Percentiles rank a stretch among this genome's conserved stretches.
Evolutionary conservation across 1,284 basidiomycete genomes (phyloP).

Genomic region (Ceratobasidium sp.): DNA sequence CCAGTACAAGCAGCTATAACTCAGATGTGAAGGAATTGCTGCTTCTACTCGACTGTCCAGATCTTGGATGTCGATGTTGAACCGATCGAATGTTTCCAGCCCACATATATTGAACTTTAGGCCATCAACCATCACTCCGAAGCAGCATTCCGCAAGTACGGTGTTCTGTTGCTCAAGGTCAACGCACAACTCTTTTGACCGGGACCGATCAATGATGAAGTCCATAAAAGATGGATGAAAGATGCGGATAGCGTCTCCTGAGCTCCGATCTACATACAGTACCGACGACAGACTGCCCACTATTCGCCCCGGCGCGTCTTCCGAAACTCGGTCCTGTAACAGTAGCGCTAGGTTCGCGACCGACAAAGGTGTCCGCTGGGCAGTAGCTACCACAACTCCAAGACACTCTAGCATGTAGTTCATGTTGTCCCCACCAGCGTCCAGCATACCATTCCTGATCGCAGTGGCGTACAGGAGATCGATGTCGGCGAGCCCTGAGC

Average conservation of each 20-base stretch:
- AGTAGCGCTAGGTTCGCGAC: background rate
- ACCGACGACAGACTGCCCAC: slow-evolving; percentile 19
- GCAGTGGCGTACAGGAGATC: background rate
- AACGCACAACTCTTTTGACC: slow-evolving; percentile 23
- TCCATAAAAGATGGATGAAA: slow-evolving; percentile 43
- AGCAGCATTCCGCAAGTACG: background rate
- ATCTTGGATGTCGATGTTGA: slow-evolving; percentile 1
- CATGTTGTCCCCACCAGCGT: background rate
- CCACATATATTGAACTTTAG: slow-evolving; percentile 31
- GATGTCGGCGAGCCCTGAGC: background rate
- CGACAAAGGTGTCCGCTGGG: background rate
- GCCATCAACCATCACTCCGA: background rate
- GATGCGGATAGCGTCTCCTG: slow-evolving; percentile 10
- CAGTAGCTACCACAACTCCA: background rate
- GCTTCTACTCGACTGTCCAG: background rate
- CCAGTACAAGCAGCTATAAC: slow-evolving; percentile 8
- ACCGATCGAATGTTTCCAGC: background rate
- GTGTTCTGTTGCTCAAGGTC: background rate
- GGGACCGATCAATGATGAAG: slow-evolving; percentile 18
- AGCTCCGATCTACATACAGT: background rate
- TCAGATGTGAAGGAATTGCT: background rate
- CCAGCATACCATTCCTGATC: background rate
- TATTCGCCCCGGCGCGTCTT: background rate
- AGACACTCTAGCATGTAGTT: background rate
- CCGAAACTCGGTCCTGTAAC: background rate